Evolutionary conservation across 176 grass and related monocot genomes (phyloP).

Genomic region (Leersia perrieri): DNA sequence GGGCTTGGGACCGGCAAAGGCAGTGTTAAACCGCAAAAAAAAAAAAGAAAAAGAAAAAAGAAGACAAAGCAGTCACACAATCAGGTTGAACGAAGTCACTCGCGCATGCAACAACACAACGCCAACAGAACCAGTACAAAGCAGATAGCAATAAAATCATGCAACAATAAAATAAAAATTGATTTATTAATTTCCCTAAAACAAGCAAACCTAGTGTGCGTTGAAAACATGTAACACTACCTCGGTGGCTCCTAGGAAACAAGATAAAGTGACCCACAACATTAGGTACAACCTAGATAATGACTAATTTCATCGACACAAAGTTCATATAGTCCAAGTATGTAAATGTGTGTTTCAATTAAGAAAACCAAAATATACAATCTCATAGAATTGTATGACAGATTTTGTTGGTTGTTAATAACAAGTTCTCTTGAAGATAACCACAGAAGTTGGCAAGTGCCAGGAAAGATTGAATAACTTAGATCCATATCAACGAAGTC

Average conservation of each 20-base stretch:
- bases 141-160: neutral
- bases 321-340: neutral
- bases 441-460: neutral
- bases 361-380: neutral
- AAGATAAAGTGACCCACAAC: no score
- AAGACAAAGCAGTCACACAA: no score
- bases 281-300: no score
- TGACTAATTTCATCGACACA: no score
- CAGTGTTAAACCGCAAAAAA: slow-evolving; percentile 52
- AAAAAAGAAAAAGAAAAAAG: neutral
- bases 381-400: neutral
- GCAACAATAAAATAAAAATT: no score
- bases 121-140: neutral
- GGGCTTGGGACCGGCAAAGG: slow-evolving; percentile 64
- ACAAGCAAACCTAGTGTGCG: no score
- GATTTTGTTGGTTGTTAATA: neutral
- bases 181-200: no score
- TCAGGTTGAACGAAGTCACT: no score
- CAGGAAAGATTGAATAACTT: neutral
- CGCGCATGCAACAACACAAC: neutral
- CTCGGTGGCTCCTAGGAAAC: no score
- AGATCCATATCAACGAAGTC: neutral
- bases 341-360: no score
- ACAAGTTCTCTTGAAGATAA: no score
- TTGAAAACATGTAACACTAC: no score